These are phyloP conservation scores for Rhodosporidiobolus odoratus DNA, from an alignment of 768 basidiomycete species.

Conservation along the genomic window DNA sequence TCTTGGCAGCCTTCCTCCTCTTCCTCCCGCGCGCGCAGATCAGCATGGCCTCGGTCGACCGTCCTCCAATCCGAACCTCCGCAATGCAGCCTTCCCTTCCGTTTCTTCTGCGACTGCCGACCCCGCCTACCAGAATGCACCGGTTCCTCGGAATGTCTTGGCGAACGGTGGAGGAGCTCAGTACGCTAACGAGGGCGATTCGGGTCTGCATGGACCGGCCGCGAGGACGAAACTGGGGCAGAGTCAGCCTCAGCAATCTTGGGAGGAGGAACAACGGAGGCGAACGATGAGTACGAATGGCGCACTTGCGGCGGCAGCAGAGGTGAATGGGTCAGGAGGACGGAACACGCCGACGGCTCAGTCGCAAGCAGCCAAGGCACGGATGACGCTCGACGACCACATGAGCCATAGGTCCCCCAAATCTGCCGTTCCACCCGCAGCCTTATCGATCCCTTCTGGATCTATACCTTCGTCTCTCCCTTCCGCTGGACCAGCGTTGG, in stretches of 20 bases:
- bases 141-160: background rate
- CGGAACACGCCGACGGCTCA: slow-evolving; percentile 9
- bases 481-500: background rate
- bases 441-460: background rate
- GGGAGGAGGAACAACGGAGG: slow-evolving; percentile 21
- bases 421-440: background rate
- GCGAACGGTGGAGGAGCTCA: background rate
- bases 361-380: slow-evolving; percentile 6
- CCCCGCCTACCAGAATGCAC: background rate
- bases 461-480: background rate
- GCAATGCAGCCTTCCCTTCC: background rate
- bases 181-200: background rate
- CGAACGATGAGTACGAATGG: slow-evolving; percentile 16
- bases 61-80: slow-evolving; percentile 16
- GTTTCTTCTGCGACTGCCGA: background rate
- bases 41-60: slow-evolving; percentile 5
- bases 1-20: slow-evolving; percentile 20
- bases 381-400: slow-evolving; percentile 32
- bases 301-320: background rate
- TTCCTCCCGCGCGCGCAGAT: background rate
- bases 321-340: background rate
- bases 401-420: slow-evolving; percentile 32
- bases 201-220: background rate
- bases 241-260: background rate
- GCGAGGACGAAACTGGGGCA: slow-evolving; percentile 4